A percentile compares a stretch with the other conserved stretches of the same genome.
These are phyloP conservation scores for Lyophyllum shimeji DNA, from an alignment of 768 basidiomycete species.

Conservation along the genomic window DNA sequence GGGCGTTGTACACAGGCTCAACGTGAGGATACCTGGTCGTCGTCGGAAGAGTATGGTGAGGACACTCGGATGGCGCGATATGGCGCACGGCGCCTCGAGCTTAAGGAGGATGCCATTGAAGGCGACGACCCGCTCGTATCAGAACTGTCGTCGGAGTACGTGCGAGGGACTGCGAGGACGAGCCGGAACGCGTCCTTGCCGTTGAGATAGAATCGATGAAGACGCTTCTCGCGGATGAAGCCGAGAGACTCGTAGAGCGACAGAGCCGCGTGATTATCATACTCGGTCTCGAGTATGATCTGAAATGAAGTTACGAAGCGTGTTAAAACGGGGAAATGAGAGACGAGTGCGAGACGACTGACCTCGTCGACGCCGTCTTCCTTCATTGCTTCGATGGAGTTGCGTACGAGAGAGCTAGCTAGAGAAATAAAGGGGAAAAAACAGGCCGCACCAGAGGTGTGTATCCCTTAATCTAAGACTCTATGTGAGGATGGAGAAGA, in stretches of 20 bases:
- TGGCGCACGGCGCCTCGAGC: conserved; percentile 21
- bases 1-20: too few relatives aligned
- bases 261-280: conserved; percentile 86
- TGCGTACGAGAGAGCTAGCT: conserved; percentile 85
- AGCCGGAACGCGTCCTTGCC: conserved; percentile 94
- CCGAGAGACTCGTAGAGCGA: conserved; percentile 90
- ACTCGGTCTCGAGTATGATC: conserved; percentile 96
- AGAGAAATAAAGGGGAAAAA: conserved; percentile 35
- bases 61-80: conserved; percentile 47
- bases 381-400: conserved; percentile 85
- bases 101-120: conserved; percentile 15
- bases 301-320: conserved; percentile 28
- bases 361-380: conserved; percentile 85
- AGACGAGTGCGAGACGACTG: conserved; percentile 21
- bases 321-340: background rate
- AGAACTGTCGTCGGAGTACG: conserved; percentile 34
- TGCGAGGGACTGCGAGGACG: conserved; percentile 56
- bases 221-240: conserved; percentile 93
- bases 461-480: conserved; percentile 46
- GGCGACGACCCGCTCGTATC: conserved; percentile 27
- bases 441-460: conserved; percentile 47
- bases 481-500: conserved; percentile 40
- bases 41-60: conserved; percentile 44
- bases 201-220: conserved; percentile 95
- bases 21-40: conserved; percentile 36